phyloP scores from a whole-genome alignment of 208 protist species.

The Phytomonas francai region DNA sequence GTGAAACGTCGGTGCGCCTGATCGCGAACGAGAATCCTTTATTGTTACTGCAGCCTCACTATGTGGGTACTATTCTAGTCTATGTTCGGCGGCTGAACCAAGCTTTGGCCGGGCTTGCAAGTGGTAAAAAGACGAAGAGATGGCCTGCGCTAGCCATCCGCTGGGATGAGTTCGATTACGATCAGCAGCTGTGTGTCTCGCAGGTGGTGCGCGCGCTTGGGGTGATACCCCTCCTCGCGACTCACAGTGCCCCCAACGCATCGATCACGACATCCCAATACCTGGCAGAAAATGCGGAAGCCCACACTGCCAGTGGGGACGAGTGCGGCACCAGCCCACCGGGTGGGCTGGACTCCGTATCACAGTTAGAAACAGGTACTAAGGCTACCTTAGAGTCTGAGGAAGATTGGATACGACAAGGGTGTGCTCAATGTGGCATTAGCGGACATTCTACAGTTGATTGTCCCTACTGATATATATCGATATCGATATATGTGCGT shows the following conservation, averaged over 20 bases:
- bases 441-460: slow-evolving; percentile 32
- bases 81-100: slow-evolving; percentile 37
- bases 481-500: no score
- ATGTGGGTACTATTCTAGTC: slow-evolving; percentile 65
- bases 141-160: slow-evolving; percentile 41
- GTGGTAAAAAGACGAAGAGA: not conserved
- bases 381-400: slow-evolving; percentile 1
- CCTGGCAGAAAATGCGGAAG: slow-evolving; percentile 10
- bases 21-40: slow-evolving; percentile 31
- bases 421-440: slow-evolving; percentile 55
- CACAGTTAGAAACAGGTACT: slow-evolving; percentile 16
- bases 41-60: slow-evolving; percentile 47
- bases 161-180: slow-evolving; percentile 68
- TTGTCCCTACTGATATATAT: slow-evolving; percentile 28
- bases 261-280: slow-evolving; percentile 13
- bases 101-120: slow-evolving; percentile 7
- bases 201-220: slow-evolving; percentile 60
- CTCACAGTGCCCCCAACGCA: slow-evolving; percentile 13
- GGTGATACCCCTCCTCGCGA: slow-evolving; percentile 23
- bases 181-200: slow-evolving; percentile 45
- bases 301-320: slow-evolving; percentile 1
- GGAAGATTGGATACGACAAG: slow-evolving; percentile 11
- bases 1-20: not conserved
- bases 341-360: not conserved
- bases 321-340: not conserved